Conservation (phyloP, 1,284 basidiomycete genomes). For the Naganishia cerealis region DNA sequence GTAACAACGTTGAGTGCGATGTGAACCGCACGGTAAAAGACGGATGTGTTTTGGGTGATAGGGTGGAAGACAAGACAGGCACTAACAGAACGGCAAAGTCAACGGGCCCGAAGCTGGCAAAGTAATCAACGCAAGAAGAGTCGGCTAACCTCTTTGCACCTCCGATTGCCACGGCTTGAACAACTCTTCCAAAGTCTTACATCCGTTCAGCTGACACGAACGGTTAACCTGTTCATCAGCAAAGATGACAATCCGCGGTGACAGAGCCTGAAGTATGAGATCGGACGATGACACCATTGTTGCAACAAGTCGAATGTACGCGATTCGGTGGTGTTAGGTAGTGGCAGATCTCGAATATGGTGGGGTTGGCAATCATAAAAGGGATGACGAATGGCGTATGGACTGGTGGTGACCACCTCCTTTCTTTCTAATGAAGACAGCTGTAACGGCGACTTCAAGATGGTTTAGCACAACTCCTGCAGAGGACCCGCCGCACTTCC, state of each 20-base stretch:
- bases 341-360: too few relatives aligned
- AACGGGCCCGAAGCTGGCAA: neutral
- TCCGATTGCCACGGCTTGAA: conserved; percentile 53
- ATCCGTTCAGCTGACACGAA: conserved; percentile 51
- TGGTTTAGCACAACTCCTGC: too few relatives aligned
- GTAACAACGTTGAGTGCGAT: conserved; percentile 44
- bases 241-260: conserved; percentile 53
- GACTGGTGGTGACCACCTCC: too few relatives aligned
- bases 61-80: conserved; percentile 49
- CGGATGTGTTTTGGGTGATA: conserved; percentile 52
- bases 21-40: conserved; percentile 53
- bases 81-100: conserved; percentile 39
- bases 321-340: too few relatives aligned
- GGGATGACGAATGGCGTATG: too few relatives aligned
- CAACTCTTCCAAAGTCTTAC: conserved; percentile 51
- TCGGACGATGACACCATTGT: neutral
- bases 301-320: too few relatives aligned
- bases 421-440: too few relatives aligned
- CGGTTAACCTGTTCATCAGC: conserved; percentile 50
- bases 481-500: too few relatives aligned
- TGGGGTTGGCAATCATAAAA: too few relatives aligned
- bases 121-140: too few relatives aligned
- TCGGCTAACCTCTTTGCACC: conserved; percentile 47
- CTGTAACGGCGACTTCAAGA: too few relatives aligned
- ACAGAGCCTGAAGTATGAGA: conserved; percentile 50